A percentile compares a stretch with the other conserved stretches of the same genome.
These are phyloP conservation scores for Cyphellophora europaea DNA, from an alignment of 2,329 filamentous ascomycete species.

Conservation along the genomic window DNA sequence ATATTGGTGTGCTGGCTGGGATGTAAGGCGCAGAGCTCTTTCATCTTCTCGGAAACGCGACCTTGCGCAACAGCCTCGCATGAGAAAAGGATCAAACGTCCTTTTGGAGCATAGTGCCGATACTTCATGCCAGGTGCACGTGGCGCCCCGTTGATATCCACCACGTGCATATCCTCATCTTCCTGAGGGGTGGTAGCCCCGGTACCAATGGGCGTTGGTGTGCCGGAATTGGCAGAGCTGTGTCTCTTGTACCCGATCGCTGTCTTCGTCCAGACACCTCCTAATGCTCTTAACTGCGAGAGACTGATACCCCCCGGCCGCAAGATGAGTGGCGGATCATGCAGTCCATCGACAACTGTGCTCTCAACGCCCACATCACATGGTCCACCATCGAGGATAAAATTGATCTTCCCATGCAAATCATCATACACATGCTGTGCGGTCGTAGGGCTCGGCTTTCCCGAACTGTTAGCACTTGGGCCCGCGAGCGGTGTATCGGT, in stretches of 20 bases:
- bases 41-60: conserved; percentile 3
- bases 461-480: conserved; percentile 90
- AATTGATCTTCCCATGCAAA: conserved; percentile 67
- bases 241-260: conserved; percentile 59
- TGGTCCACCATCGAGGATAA: conserved; percentile 80
- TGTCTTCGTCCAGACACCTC: conserved; percentile 68
- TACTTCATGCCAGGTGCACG: conserved; percentile 98
- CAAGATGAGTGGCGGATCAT: conserved; percentile 68
- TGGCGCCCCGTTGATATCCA: conserved; percentile 39
- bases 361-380: conserved; percentile 91
- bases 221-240: conserved; percentile 1
- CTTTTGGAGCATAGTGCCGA: conserved; percentile 90
- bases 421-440: conserved; percentile 86
- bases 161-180: conserved; percentile 4
- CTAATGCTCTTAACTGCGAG: conserved; percentile 41
- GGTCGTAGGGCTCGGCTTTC: conserved; percentile 81
- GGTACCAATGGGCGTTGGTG: neutral
- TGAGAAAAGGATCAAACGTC: conserved; percentile 67
- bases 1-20: conserved; percentile 24
- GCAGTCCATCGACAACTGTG: conserved; percentile 89
- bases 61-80: conserved; percentile 20
- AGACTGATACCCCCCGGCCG: conserved; percentile 73
- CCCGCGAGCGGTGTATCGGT: conserved; percentile 73
- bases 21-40: conserved; percentile 17
- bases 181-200: neutral